A percentile compares a stretch with the other conserved stretches of the same genome.
Conservation (phyloP, 179 eudicot species). For the Carnegiea gigantea region DNA sequence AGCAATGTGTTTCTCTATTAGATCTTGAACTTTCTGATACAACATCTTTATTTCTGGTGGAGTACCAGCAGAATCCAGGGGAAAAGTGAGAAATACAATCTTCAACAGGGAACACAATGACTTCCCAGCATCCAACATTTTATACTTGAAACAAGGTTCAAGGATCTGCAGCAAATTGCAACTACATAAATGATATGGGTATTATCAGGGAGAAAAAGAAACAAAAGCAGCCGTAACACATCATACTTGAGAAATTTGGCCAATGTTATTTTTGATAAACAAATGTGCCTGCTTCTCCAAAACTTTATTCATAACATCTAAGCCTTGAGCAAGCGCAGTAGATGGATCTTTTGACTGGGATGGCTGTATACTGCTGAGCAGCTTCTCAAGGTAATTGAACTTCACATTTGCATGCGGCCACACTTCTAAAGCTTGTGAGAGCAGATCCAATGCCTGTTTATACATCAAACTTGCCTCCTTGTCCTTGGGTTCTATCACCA, state of each 20-base stretch:
- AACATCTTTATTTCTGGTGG: conserved; percentile 82
- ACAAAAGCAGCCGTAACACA: background rate
- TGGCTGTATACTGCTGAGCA: conserved; percentile 86
- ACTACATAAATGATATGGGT: conserved; percentile 7
- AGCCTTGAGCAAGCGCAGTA: conserved; percentile 94
- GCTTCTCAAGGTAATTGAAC: conserved; percentile 97
- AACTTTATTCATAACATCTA: conserved; percentile 98
- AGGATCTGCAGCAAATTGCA: conserved; percentile 65
- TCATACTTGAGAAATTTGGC: conserved; percentile 90
- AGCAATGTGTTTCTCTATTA: conserved; percentile 88
- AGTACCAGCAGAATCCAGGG: conserved; percentile 70
- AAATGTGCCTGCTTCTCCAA: conserved; percentile 97
- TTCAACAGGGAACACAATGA: conserved; percentile 90
- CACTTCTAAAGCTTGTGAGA: conserved; percentile 96
- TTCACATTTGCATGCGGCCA: conserved; percentile 99
- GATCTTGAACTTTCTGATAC: conserved; percentile 90
- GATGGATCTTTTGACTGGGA: conserved; percentile 98
- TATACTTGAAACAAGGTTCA: conserved; percentile 94
- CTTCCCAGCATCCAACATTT: conserved; percentile 94
- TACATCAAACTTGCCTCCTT: conserved; percentile 97
- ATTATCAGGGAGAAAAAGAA: background rate
- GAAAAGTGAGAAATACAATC: conserved; percentile 91
- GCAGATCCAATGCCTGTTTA: conserved; percentile 90
- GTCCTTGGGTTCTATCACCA: conserved; percentile 99
- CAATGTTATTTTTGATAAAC: conserved; percentile 90